These are phyloP conservation scores for Raddia distichophylla DNA, from an alignment of 176 grass and related monocot genomes.

Conservation along the genomic window DNA sequence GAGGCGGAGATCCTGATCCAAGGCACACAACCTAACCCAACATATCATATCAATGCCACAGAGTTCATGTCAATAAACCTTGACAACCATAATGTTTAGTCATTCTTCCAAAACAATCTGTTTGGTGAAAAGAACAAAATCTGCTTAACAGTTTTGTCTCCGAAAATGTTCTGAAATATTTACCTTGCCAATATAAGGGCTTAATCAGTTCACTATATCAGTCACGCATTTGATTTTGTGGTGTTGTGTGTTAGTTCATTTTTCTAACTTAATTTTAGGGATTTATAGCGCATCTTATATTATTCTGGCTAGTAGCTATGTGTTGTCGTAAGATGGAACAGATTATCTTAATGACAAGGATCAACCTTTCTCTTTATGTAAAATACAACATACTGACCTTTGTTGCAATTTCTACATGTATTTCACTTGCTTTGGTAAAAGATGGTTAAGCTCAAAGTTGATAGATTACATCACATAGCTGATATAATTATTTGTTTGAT, in stretches of 20 bases:
- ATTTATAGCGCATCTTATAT: slow-evolving; percentile 7
- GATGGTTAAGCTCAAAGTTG: slow-evolving; percentile 3
- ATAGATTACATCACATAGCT: not conserved
- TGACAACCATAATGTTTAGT: slow-evolving; percentile 8
- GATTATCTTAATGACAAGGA: slow-evolving; percentile 42
- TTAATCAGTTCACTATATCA: slow-evolving; percentile 15
- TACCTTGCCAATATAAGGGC: slow-evolving; percentile 6
- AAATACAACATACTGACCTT: not conserved
- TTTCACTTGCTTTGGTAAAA: slow-evolving; percentile 28
- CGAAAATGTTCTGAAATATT: not conserved
- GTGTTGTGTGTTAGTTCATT: slow-evolving; percentile 31
- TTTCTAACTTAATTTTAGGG: not conserved
- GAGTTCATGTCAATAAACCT: not conserved
- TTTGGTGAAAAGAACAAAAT: not conserved
- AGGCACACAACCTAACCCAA: no score
- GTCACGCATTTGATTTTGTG: slow-evolving; percentile 20
- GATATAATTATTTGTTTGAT: not conserved
- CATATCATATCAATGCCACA: no score
- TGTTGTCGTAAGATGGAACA: slow-evolving; percentile 40
- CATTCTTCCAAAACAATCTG: not conserved
- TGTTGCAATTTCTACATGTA: slow-evolving; percentile 23
- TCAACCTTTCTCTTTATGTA: slow-evolving; percentile 50
- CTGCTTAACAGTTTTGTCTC: not conserved
- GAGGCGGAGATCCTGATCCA: not conserved
- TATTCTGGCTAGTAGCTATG: slow-evolving; percentile 34